A percentile compares a stretch with the other conserved stretches of the same genome.
Conservation (phyloP, 75 land plant genomes). For the Sequoia sempervirens region DNA sequence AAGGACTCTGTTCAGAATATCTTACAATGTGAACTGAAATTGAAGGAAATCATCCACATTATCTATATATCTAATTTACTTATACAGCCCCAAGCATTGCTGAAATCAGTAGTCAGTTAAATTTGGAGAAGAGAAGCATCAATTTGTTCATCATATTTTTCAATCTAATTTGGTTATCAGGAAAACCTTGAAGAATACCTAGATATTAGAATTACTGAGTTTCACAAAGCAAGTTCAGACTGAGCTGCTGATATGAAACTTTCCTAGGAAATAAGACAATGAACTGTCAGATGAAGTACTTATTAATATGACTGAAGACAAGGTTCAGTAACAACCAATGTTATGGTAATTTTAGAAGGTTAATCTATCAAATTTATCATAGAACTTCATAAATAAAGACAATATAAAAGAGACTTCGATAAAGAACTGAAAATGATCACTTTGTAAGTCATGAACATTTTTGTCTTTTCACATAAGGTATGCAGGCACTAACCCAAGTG, state of each 20-base stretch:
- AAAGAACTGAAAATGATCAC: no score
- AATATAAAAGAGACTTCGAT: no score
- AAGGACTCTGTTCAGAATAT: neutral
- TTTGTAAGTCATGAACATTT: no score
- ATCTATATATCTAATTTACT: neutral
- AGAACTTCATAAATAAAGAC: constrained; percentile 1
- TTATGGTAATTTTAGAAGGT: neutral
- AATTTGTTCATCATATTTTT: neutral
- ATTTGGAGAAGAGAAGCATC: neutral
- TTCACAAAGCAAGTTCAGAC: neutral
- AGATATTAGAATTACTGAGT: neutral
- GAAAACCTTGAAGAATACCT: neutral
- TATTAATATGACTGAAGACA: neutral
- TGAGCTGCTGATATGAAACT: neutral
- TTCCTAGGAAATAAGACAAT: neutral
- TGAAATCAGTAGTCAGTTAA: neutral
- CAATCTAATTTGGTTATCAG: neutral
- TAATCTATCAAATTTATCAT: neutral
- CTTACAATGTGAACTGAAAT: neutral
- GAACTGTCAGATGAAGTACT: neutral
- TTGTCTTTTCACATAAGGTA: neutral
- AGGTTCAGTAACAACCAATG: neutral
- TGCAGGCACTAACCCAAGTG: constrained; percentile 62
- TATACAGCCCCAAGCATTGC: neutral
- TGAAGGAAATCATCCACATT: neutral